Evolutionary conservation across 768 basidiomycete genomes (phyloP), one percentile per base, ranked within the genome.

Genomic region (Pleurotus ostreatus): DNA sequence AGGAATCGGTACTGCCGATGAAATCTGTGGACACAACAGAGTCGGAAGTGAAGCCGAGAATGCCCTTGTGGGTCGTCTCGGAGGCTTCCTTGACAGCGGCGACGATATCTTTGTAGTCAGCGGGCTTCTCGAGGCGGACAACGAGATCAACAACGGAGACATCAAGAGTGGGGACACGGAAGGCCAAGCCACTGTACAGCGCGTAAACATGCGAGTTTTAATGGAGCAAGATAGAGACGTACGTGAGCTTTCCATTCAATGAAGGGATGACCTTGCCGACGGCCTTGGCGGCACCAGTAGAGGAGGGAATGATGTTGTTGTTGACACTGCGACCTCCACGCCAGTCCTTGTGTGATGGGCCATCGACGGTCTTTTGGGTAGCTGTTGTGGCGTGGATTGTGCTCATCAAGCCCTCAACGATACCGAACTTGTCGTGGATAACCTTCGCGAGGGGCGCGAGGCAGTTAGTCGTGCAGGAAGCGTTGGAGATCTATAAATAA

Each of bases 381-480:
- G 94, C 94, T 48, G 94, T 97, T 64, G 94, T 94, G 43, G 95
- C 87, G 72, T 98, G 95, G 65, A 99, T 91, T 65, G 96, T 98
- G 76, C 90, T 95, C 97, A 98, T 98, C 71, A 99, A 82, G 69
- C 90, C 96, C 78, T 99, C 96, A 59, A 90, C 81, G 66, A 99
- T 95, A 65, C 89, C 92, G 68, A 92, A 98, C 60, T 92, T 94
- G 85, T 98, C 97, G 76, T 99, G 66, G 79, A 99, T 81, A 73
- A 98, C 88, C 82, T 99, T 99, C 72, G 95, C 96, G 59, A 99
- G 85, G 60, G 96, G 94, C n/a, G 96, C 96, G 58, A 99, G 84
- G 76, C 96, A 99, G 87, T 99, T 99, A 73, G 96, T 99, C 46
- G 96, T 98, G 86, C 96, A 98, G 18, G 95, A 98, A 26, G 96